A percentile compares a stretch with the other conserved stretches of the same genome.
Evolutionary conservation across 2,329 filamentous ascomycete genomes (phyloP).

Genomic region (Decorospora gaudefroyi): DNA sequence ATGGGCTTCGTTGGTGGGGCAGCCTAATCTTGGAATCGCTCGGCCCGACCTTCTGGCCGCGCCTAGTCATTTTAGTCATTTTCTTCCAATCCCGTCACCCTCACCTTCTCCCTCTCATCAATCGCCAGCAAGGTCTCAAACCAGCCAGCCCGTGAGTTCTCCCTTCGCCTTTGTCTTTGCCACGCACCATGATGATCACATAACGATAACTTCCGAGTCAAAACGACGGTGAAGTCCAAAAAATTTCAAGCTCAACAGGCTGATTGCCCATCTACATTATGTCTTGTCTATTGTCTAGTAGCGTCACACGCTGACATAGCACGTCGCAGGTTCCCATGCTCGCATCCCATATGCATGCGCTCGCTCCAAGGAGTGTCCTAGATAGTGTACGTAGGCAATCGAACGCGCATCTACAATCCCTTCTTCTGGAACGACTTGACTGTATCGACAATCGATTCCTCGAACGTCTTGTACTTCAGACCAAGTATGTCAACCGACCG

Average conservation of each 20-base stretch:
- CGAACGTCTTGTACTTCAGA: conserved; percentile 62
- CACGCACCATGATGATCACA: conserved; percentile 40
- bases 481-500: conserved; percentile 62
- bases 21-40: conserved; percentile 11
- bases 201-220: conserved; percentile 45
- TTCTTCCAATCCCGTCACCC: conserved; percentile 14
- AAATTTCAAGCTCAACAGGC: conserved; percentile 61
- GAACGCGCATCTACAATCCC: conserved; percentile 47
- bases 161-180: not conserved
- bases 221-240: conserved; percentile 45
- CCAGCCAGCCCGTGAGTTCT: conserved; percentile 26
- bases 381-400: conserved; percentile 18
- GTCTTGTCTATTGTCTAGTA: conserved; percentile 4
- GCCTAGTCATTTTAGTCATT: conserved; percentile 16
- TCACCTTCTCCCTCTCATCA: conserved; percentile 8
- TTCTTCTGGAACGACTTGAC: conserved; percentile 65
- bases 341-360: not conserved
- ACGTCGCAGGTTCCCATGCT: conserved; percentile 3
- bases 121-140: not conserved
- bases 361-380: conserved; percentile 8
- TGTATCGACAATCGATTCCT: conserved; percentile 64
- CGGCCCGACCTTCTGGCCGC: conserved; percentile 31
- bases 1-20: conserved; percentile 37
- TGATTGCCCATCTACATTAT: conserved; percentile 45
- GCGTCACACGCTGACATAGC: conserved; percentile 19